Base-by-base conservation (phyloP, 441 rosid genomes). In the Manihot esculenta region DNA sequence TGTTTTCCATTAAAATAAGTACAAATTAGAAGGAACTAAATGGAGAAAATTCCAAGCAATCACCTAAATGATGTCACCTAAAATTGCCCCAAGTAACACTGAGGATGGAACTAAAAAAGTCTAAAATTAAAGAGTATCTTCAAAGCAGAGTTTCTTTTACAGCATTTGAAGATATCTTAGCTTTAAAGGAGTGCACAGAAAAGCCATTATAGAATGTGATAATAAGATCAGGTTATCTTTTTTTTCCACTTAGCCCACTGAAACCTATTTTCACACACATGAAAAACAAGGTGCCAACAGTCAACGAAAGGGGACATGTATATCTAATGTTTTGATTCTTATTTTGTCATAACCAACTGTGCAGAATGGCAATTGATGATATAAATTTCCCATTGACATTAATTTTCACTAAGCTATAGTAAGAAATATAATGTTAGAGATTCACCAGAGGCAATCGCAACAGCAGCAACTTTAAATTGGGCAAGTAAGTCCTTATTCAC, bases 401-500 rank as follows among this genome's bases (percentile, higher is more conserved):
- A 72, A 35, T 45, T 49, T 45, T 33, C 20, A 30, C 48, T 15
- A 24, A 62, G 42, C 18, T 62, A 10, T 58, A 63, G 27, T 44
- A 49, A 26, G 5, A 27, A 27, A 27, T 41, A 35, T 15, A 50
- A 58, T 20, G 30, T 54, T 27, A 65, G 68, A 41, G 48, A 60
- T 47, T 70, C 48, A 94, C 98, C 99, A 79, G 97, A 93, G 77
- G 97, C 98, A 80, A 95, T 92, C 62, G 96, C 99, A 62, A 85
- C 77, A 21, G 96, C 98, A 71, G 98, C 99, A 57, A 86, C 86
- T 86, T 82, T 91, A 86, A 95, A 95, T 71, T 95, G 98, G 71
- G 96, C 76, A 35, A 95, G 84, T 74, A 95, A 86, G 78, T 89
- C 95, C 83, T 91, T 95, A 85, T 72, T 95, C 38, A 17, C 99